These are phyloP conservation scores for Dictyostelium capitatum DNA, from an alignment of 78 protist genomes.

Conservation along the genomic window DNA sequence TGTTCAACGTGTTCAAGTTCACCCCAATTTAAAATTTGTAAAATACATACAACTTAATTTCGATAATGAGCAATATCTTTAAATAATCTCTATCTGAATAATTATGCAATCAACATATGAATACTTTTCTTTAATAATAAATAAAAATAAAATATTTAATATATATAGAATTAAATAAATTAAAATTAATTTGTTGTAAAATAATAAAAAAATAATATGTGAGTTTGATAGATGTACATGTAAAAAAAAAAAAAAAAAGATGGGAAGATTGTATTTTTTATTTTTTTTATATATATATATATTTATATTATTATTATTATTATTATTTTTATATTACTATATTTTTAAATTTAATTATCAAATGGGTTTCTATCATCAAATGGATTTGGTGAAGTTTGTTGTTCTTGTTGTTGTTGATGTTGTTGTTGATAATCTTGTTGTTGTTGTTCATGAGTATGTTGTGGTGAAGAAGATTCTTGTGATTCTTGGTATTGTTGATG, in stretches of 20 bases:
- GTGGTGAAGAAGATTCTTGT: neutral
- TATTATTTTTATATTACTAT: neutral
- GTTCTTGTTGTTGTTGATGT: conserved; percentile 5
- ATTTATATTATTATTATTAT: neutral
- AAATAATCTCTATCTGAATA: conserved; percentile 18
- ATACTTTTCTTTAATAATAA: too few relatives aligned
- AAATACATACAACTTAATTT: neutral
- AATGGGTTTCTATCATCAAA: conserved; percentile 54
- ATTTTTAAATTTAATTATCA: conserved; percentile 23
- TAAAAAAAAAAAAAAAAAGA: too few relatives aligned
- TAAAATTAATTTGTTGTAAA: too few relatives aligned
- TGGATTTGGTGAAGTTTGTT: conserved; percentile 44
- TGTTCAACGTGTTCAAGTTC: neutral
- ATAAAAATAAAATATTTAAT: too few relatives aligned
- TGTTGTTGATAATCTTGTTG: neutral
- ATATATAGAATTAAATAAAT: too few relatives aligned
- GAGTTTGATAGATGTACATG: too few relatives aligned
- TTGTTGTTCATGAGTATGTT: neutral
- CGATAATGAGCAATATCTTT: neutral
- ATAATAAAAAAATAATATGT: too few relatives aligned
- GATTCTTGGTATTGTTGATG: neutral
- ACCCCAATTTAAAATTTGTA: conserved; percentile 20
- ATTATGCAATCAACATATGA: too few relatives aligned
- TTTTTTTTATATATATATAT: neutral
- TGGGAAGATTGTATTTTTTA: too few relatives aligned